A percentile compares a stretch with the other conserved stretches of the same genome.
phyloP scores from a whole-genome alignment of 345 rosid genomes.

The Syzygium grande region DNA sequence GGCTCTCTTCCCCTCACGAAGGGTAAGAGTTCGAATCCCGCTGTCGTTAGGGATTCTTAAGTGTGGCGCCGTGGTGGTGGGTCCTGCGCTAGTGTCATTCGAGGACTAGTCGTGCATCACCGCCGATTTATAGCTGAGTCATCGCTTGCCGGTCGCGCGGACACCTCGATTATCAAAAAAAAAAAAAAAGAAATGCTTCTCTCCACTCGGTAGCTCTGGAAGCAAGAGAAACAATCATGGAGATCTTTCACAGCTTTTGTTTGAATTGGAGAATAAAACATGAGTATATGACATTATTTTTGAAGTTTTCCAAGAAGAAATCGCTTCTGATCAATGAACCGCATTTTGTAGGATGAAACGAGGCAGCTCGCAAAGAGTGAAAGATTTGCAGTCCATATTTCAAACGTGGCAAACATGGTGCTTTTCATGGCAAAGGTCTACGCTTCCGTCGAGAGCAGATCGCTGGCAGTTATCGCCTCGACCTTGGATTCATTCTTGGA shows the following conservation, averaged over 20 bases:
- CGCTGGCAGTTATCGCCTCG: slow-evolving; percentile 78
- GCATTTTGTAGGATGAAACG: slow-evolving; percentile 45
- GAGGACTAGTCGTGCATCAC: too few species aligned
- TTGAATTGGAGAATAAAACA: background rate
- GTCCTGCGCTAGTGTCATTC: too few species aligned
- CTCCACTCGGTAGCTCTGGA: background rate
- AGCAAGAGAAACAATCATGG: background rate
- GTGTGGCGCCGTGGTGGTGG: too few species aligned
- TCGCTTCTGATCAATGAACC: background rate
- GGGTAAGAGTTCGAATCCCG: too few species aligned
- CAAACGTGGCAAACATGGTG: slow-evolving; percentile 53
- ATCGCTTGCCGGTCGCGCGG: too few species aligned
- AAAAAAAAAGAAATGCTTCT: background rate
- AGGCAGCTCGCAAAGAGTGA: slow-evolving; percentile 57
- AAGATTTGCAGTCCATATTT: slow-evolving; percentile 49
- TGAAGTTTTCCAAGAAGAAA: background rate
- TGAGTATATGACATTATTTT: background rate
- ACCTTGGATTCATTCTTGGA: slow-evolving; percentile 81
- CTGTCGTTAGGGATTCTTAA: too few species aligned
- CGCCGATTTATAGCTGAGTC: too few species aligned
- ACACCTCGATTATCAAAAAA: too few species aligned
- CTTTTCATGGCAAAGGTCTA: slow-evolving; percentile 69
- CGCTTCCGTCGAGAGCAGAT: slow-evolving; percentile 66
- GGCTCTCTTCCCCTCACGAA: too few species aligned
- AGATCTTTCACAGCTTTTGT: background rate